phyloP scores from a whole-genome alignment of 345 rosid genomes.

The Odontarrhena argentea region DNA sequence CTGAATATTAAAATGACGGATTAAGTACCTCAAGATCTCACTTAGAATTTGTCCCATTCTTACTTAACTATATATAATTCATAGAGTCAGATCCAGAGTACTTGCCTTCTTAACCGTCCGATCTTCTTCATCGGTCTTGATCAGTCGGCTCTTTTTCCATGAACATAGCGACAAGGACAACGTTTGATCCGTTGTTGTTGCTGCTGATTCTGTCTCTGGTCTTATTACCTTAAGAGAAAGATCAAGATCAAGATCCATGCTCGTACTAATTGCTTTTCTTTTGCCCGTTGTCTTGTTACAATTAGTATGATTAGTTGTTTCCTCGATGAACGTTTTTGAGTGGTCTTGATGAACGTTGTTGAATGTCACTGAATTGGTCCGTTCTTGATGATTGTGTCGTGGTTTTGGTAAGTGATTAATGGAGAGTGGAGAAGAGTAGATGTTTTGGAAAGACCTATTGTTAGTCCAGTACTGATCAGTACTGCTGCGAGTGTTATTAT shows the following conservation, averaged over 20 bases:
- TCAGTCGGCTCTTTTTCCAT: slow-evolving; percentile 48
- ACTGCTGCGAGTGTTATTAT: slow-evolving; percentile 42
- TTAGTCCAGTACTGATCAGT: slow-evolving; percentile 21
- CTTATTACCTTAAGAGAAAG: slow-evolving; percentile 50
- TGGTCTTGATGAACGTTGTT: slow-evolving; percentile 31
- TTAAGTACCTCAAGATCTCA: slow-evolving; percentile 94
- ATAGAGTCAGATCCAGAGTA: slow-evolving; percentile 97
- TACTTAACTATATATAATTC: slow-evolving; percentile 46
- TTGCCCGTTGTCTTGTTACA: slow-evolving; percentile 37
- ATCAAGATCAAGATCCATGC: slow-evolving; percentile 51
- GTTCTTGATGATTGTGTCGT: slow-evolving; percentile 35
- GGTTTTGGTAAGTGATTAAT: slow-evolving; percentile 27
- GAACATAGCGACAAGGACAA: slow-evolving; percentile 62
- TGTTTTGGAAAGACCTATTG: slow-evolving; percentile 36
- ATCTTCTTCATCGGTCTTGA: slow-evolving; percentile 40
- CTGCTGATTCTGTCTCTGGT: slow-evolving; percentile 43
- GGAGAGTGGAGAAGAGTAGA: slow-evolving; percentile 29
- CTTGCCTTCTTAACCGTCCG: slow-evolving; percentile 51
- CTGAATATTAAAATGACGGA: slow-evolving; percentile 38
- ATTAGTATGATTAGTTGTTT: slow-evolving; percentile 21
- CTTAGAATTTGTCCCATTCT: slow-evolving; percentile 62
- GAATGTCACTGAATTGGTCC: slow-evolving; percentile 19
- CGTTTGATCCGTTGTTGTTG: slow-evolving; percentile 40
- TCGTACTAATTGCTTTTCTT: slow-evolving; percentile 45
- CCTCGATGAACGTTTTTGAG: slow-evolving; percentile 36